phyloP scores from a whole-genome alignment of 306 rosid genomes.

The Herpetospermum pedunculosum region DNA sequence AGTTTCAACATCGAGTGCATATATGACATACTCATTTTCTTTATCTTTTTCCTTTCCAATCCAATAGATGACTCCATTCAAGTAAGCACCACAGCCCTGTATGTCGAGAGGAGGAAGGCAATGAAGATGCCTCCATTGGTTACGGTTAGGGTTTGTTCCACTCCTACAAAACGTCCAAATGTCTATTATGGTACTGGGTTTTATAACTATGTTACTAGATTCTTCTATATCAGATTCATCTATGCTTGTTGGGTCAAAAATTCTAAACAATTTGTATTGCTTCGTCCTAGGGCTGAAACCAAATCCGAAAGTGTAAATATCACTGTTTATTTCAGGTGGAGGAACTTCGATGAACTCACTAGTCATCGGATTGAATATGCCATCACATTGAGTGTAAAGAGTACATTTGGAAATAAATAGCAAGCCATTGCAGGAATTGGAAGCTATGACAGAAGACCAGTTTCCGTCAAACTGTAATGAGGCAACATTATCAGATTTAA shows the following conservation, averaged over 20 bases:
- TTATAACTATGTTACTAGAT: too few species aligned
- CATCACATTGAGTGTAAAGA: too few species aligned
- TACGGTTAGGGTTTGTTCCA: neutral
- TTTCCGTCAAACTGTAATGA: neutral
- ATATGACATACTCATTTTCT: neutral
- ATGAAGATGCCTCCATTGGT: neutral
- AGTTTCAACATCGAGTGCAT: neutral
- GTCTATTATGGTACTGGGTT: neutral
- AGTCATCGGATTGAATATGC: neutral
- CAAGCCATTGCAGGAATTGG: neutral
- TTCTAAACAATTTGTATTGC: neutral
- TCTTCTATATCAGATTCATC: too few species aligned
- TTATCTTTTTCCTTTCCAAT: neutral
- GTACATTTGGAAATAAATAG: neutral
- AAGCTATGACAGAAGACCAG: accelerated
- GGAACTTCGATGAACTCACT: neutral
- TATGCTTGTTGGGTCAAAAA: too few species aligned
- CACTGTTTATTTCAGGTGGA: accelerated
- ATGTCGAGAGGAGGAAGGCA: neutral
- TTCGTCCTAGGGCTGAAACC: neutral
- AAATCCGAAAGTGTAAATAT: neutral
- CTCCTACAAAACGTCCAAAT: neutral
- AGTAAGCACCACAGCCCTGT: neutral
- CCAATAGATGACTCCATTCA: neutral
- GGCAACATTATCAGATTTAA: neutral